A percentile compares a stretch with the other conserved stretches of the same genome.
phyloP scores from a whole-genome alignment of 495 filamentous ascomycete genomes.

The Tuber borchii region DNA sequence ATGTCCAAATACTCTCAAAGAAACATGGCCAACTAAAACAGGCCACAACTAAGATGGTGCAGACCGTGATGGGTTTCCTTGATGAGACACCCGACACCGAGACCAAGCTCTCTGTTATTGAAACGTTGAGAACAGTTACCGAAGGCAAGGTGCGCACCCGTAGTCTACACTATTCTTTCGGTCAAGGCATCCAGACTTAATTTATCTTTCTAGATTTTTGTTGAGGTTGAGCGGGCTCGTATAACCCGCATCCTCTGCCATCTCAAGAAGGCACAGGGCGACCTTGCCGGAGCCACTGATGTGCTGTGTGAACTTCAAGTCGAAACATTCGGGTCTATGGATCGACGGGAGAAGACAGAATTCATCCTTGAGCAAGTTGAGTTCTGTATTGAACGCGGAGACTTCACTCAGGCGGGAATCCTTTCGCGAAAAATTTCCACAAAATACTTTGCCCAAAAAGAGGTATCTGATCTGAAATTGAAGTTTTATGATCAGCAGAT shows the following conservation, averaged over 20 bases:
- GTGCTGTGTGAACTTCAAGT: slow-evolving; percentile 96
- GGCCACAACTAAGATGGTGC: slow-evolving; percentile 97
- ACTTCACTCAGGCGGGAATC: slow-evolving; percentile 93
- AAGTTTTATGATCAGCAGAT: slow-evolving; percentile 97
- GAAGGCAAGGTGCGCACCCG: slow-evolving; percentile 72
- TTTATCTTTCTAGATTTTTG: slow-evolving; percentile 64
- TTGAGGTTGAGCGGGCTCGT: slow-evolving; percentile 94
- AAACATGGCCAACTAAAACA: slow-evolving; percentile 99
- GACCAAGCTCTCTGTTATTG: slow-evolving; percentile 84
- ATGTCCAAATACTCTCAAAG: slow-evolving; percentile 90
- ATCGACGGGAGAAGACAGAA: slow-evolving; percentile 91
- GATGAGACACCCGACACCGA: slow-evolving; percentile 67
- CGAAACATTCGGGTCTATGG: slow-evolving; percentile 98
- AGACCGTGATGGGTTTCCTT: slow-evolving; percentile 86
- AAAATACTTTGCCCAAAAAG: slow-evolving; percentile 81
- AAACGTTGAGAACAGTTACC: slow-evolving; percentile 90
- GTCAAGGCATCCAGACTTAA: slow-evolving; percentile 5
- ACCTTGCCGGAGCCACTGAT: slow-evolving; percentile 80
- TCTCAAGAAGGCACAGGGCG: slow-evolving; percentile 92
- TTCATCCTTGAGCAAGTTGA: slow-evolving; percentile 95
- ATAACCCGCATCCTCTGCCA: slow-evolving; percentile 89
- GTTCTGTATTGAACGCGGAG: slow-evolving; percentile 87
- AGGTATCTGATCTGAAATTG: slow-evolving; percentile 93
- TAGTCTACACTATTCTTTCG: background rate
- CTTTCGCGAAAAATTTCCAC: slow-evolving; percentile 95